Evolutionary conservation across 129 eudicot genomes (phyloP), one percentile per base, ranked within the genome.

Genomic region (Tanacetum coccineum): DNA sequence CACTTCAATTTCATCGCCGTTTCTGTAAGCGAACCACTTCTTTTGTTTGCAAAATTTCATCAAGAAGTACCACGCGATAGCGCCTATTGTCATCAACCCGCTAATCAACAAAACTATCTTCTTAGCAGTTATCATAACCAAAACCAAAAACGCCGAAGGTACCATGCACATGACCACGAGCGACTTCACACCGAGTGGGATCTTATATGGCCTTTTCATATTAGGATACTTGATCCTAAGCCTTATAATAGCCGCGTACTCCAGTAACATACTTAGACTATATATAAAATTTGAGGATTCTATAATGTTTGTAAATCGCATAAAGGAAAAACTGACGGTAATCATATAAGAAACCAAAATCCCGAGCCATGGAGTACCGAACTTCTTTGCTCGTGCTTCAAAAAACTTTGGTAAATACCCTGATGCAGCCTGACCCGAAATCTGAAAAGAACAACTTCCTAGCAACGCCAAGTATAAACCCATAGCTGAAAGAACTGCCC

Each of bases 281-380:
- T 84, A 84, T 48, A 84, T 52, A 51, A 84, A 84, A 36, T 84
- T 84, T 0, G 86, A 81, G 0, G 86, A 81, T 0, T 83, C 54
- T 0, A 84, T 70, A 4, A 84, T 78, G 44, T 84, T 69, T 0
- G 81, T 77, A 54, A 78, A 81, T 25, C 66, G 62, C 79, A 81
- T 69, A 10, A 11, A 57, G 14, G 85, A 78, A 25, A 81, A 47
- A 3, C 70, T 59, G 0, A 84, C 8, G 0, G 80, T 59, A 0
- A 83, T 79, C 28, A 36, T 28, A 2, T 75, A 76, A 3, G 85
- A 73, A 14, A 80, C 6, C 32, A 83, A 3, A 0, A 83, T 83
- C 49, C 85, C 84, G 0, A 80, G 82, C 88, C 88, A 83, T 30
- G 88, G 88, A 14, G 88, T 83, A 3, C 67, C 61, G 36, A 84